Base-by-base conservation (phyloP, 441 rosid genomes). In the Erysimum pusillum region DNA sequence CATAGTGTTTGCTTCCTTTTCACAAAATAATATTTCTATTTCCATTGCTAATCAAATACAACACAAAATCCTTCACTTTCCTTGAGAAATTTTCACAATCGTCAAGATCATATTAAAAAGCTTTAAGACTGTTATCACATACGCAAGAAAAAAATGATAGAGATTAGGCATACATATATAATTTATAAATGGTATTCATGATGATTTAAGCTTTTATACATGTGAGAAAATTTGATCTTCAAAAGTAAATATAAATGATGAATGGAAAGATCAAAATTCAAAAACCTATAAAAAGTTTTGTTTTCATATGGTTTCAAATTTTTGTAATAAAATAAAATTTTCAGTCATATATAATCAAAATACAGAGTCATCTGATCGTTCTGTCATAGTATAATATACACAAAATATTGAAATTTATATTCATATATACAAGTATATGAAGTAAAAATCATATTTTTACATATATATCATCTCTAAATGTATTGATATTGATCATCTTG, bases 381-480 rank as follows among this genome's bases (percentile, higher is more conserved):
- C 28, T 52, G 11, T 44, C 57, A 62, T 13, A 12, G 14, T 58
- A 46, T 1, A 3, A 22, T 32, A 63, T 17, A 63, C 15, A 56
- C 36, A 35, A 49, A 76, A 35, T 57, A 45, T 13, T 39, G 20
- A 22, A 13, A 71, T 56, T 32, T 20, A 28, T 53, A 48, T 17
- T 13, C 42, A 22, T 67, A 14, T 14, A 49, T 59, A 49, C 17
- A 57, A 45, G 13, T 57, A 11, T 15, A 36, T 60, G 25, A 22
- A 35, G 60, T 28, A 17, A 9, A 54, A 25, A 2, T 20, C 10
- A 67, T 39, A 13, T 41, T 18, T n/a, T 20, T 42, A 53, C 38
- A 10, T 69, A 76, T 32, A 10, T 69, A 76, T 32, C n/a, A 44
- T 53, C 63, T 42, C 22, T 15, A 42, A n/a, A 38, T 68, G 46